Evolutionary conservation across 2,329 filamentous ascomycete species (phyloP), one percentile per base, ranked within the genome.

Genomic region (Alternaria viburni): DNA sequence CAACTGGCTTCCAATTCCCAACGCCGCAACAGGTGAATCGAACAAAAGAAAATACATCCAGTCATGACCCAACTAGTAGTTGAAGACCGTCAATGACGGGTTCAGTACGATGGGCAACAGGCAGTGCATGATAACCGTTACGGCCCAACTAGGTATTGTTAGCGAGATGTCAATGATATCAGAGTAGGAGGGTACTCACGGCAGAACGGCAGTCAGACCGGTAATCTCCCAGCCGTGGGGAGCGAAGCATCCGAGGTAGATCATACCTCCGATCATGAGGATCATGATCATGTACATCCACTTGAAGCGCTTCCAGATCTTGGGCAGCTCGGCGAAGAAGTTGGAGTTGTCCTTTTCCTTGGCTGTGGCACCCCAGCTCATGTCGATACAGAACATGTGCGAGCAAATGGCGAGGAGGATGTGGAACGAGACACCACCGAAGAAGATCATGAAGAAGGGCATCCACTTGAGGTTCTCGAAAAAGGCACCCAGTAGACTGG

Each of bases 301-400:
- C 83, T 91, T 93, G 84, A 94, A 94, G 80, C 88, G 89, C 81
- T 89, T 90, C 62, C 94, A 80, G 54, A 96, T 91, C 78, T 91
- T 92, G 49, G 91, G 91, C 25, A 94, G 86, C 77, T 95, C 92
- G 65, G 92, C 91, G 81, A 93, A 95, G 81, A 96, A 95, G 81
- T 93, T 93, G 54, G 90, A 91, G 76, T 91, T 90, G 75, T 93
- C 90, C 54, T 88, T 89, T 81, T 96, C 92, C 81, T 96, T 96
- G 50, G 89, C 87, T 1, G 92, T 96, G 3, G 92, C 89, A 54
- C 92, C 92, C 92, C 92, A 95, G 4, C 87, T 88, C 90, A 95
- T 95, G 81, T 95, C 86, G 75, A 95, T 89, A 81, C 91, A 89
- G 77, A 95, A 93, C 89, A 95, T 93, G 82, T 96, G 92, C 2